Evolutionary conservation across 1,139 yeast genomes (phyloP), one percentile per base, ranked within the genome.

Genomic region (Dujonia santamariae): DNA sequence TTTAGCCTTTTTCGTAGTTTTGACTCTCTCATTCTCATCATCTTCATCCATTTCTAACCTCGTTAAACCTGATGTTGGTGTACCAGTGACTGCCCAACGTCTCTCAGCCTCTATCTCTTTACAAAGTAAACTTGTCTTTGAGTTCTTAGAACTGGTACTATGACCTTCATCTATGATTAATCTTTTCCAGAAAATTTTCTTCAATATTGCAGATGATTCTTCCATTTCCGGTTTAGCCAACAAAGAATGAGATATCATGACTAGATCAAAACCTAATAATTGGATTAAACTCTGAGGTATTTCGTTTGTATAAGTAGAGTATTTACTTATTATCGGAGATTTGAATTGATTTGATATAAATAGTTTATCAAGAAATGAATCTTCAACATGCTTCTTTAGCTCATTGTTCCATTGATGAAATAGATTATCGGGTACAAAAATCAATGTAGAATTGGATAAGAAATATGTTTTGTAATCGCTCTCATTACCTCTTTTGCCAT

Each of bases 101-200:
- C 86, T 61, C 48, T 82, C 88, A 7, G 76, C 72, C 37, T 59
- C 55, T 34, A 82, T 50, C 14, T 59, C 56, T 28, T 62, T 64
- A 23, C 84, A 78, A 26, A 75, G 49, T 3, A 56, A 50, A 19
- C 78, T 78, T 1, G 75, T 65, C 37, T 72, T 61, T 2, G 84
- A 68, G 2, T 67, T 54, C 34, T 65, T 69, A 3, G 80, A 67
- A 37, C 65, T 67, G 70, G 80, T 67, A 19, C 79, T 68, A 50
- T 81, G 88, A 0, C 88, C 88, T 53, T 82, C 88, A 49, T 82
- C 90, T n/a, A 82, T 75, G 13, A 82, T 77, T 19, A 81, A 55
- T 19, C 88, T 50, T 47, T 81, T 82, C 88, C 88, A 82, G 43
- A 72, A 76, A 0, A 81, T 53, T 8, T 51, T 47, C 20, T 56